These are phyloP conservation scores for Tilletia caries DNA, from an alignment of 1,284 basidiomycete species.

Conservation along the genomic window DNA sequence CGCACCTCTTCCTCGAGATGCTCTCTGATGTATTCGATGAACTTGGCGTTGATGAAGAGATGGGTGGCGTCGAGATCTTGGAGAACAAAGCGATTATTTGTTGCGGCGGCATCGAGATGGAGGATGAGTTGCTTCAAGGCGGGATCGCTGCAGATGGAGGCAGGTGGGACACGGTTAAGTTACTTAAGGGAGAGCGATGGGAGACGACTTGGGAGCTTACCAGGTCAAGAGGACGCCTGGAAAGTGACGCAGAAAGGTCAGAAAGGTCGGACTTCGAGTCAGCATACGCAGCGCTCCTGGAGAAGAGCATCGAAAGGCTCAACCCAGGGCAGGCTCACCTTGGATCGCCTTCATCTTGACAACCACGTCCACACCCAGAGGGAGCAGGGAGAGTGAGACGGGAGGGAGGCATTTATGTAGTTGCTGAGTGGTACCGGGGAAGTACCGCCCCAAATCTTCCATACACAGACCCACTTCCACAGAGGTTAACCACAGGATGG, in stretches of 20 bases:
- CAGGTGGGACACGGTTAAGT: background rate
- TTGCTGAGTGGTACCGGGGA: too few species aligned
- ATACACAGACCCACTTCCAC: too few species aligned
- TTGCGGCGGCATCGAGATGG: background rate
- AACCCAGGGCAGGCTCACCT: background rate
- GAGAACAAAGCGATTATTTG: background rate
- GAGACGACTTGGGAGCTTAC: background rate
- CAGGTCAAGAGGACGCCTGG: constrained; percentile 6
- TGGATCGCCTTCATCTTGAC: constrained; percentile 9
- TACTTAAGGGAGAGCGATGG: background rate
- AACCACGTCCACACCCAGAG: too few species aligned
- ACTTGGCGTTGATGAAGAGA: background rate
- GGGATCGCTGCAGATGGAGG: background rate
- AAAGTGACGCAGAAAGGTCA: background rate
- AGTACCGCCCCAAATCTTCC: too few species aligned
- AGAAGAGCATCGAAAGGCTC: background rate
- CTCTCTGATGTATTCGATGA: constrained; percentile 13
- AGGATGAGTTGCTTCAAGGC: constrained; percentile 12
- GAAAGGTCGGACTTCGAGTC: background rate
- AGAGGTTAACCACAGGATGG: too few species aligned
- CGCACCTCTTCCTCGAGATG: constrained; percentile 13
- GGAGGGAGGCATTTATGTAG: too few species aligned
- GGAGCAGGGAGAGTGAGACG: too few species aligned
- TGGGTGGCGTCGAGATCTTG: constrained; percentile 9
- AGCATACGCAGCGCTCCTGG: background rate